Conservation (phyloP, 2,329 filamentous ascomycete genomes). For the Aspergillus texensis region DNA sequence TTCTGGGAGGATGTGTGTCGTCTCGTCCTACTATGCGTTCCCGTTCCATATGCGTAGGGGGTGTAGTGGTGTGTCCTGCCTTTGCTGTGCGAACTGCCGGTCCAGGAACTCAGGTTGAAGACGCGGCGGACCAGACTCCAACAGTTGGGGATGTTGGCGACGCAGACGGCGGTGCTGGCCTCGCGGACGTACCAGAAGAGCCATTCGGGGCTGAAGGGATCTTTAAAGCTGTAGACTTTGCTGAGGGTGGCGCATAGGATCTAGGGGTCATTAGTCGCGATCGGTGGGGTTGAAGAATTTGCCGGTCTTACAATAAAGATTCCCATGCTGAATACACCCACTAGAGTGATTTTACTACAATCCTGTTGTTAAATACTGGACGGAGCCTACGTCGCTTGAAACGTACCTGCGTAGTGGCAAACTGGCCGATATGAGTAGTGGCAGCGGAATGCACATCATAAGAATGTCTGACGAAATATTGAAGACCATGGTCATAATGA, state of each 20-base stretch:
- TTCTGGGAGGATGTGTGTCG: neutral
- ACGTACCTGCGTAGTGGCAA: slow-evolving; percentile 1
- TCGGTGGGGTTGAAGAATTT: neutral
- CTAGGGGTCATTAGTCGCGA: neutral
- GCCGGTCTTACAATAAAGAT: neutral
- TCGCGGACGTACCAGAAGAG: slow-evolving; percentile 6
- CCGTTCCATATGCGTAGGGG: neutral
- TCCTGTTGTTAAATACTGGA: neutral
- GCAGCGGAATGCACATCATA: slow-evolving; percentile 1
- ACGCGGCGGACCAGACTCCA: slow-evolving; percentile 2
- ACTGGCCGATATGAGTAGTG: neutral
- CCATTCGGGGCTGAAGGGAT: neutral
- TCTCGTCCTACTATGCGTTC: neutral
- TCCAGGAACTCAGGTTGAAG: slow-evolving; percentile 1
- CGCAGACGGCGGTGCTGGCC: slow-evolving; percentile 1
- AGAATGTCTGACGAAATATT: neutral
- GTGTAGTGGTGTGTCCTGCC: neutral
- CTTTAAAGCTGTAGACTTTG: slow-evolving; percentile 2
- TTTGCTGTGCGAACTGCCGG: neutral
- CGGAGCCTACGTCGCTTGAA: neutral
- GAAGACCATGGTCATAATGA: slow-evolving; percentile 1
- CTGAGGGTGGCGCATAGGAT: slow-evolving; percentile 6
- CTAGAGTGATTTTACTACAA: slow-evolving; percentile 1
- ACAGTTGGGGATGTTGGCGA: slow-evolving; percentile 5
- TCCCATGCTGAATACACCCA: slow-evolving; percentile 2